Base-by-base conservation (phyloP, 192 early-diverging fungal genomes). In the Gaertneriomyces semiglobifer region DNA sequence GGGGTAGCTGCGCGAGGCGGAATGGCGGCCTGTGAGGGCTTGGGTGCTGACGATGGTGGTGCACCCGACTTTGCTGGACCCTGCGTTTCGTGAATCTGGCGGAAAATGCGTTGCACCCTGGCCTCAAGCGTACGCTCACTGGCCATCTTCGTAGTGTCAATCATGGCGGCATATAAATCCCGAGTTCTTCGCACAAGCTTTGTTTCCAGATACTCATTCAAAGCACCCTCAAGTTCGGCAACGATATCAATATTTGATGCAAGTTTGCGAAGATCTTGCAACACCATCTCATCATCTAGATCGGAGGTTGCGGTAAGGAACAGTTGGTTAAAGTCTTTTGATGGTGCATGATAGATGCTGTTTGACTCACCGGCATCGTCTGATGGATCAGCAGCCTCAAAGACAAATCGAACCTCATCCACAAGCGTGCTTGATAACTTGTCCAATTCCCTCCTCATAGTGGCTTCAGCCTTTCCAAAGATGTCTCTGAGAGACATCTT, bases 321-420 rank as follows among this genome's bases (percentile, higher is more conserved):
- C 19, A 55, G 54, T 56, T 50, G 48, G 48, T 18, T n/a, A 2
- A 2, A 12, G 11, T 3, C 20, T 11, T 18, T 18, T 63, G 6
- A 63, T 52, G 39, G 51, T 63, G 47, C 48, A 60, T 40, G 6
- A 18, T 33, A 33, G 25, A 33, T 33, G 25, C 25, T 33, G 25
- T 33, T 33, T 33, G 25, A 33, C 25, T 33, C 25, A 33, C 25
- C 18, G 6, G 69, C 25, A 58, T 71, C 71, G 11, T 53, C 64
- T 10, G 18, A 44, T 12, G 7, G 12, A 33, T 71, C 70, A 33
- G 25, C 25, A 6, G 43, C 52, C 45, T 72, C 71, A 38, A 67
- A 72, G 10, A 72, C 65, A 45, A 67, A 67, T 16, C 64, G 43
- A 14, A 72, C 65, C 10, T 72, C 71, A 44, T 65, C 71, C 16